These are phyloP conservation scores for Solanum tarijense DNA, from an alignment of 257 asterid genomes.

Conservation along the genomic window DNA sequence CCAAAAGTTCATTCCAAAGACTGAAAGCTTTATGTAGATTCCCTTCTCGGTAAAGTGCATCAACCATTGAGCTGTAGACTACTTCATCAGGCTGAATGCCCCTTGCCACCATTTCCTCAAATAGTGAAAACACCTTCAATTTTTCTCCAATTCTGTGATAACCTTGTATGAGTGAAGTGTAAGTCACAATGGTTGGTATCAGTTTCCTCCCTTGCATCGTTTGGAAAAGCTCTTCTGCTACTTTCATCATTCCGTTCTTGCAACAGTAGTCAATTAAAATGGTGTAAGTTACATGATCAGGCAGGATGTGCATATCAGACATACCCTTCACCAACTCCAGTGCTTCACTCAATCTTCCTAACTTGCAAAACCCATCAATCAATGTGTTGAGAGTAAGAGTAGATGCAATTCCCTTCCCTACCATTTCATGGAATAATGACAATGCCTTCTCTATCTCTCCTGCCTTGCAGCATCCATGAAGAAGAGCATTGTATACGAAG, in stretches of 20 bases:
- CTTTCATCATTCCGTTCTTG: slow-evolving; percentile 44
- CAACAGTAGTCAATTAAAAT: slow-evolving; percentile 53
- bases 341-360: slow-evolving; percentile 49
- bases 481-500: slow-evolving; percentile 58
- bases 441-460: slow-evolving; percentile 58
- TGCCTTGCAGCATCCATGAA: slow-evolving; percentile 74
- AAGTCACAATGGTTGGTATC: slow-evolving; percentile 59
- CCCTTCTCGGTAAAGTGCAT: slow-evolving; percentile 49
- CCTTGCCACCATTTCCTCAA: slow-evolving; percentile 48
- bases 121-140: slow-evolving; percentile 48
- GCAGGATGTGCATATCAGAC: slow-evolving; percentile 47
- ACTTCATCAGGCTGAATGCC: slow-evolving; percentile 74
- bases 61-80: slow-evolving; percentile 38
- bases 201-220: slow-evolving; percentile 55
- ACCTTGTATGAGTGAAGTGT: slow-evolving; percentile 63
- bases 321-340: slow-evolving; percentile 48
- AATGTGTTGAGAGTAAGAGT: slow-evolving; percentile 56
- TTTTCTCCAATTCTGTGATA: slow-evolving; percentile 52
- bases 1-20: slow-evolving; percentile 50
- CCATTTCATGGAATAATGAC: slow-evolving; percentile 39
- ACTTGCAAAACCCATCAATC: slow-evolving; percentile 69
- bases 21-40: slow-evolving; percentile 43
- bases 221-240: slow-evolving; percentile 57
- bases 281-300: slow-evolving; percentile 68
- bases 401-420: slow-evolving; percentile 48